These are phyloP conservation scores for Coniosporium uncinatum DNA, from an alignment of 2,329 filamentous ascomycete genomes.

Conservation along the genomic window DNA sequence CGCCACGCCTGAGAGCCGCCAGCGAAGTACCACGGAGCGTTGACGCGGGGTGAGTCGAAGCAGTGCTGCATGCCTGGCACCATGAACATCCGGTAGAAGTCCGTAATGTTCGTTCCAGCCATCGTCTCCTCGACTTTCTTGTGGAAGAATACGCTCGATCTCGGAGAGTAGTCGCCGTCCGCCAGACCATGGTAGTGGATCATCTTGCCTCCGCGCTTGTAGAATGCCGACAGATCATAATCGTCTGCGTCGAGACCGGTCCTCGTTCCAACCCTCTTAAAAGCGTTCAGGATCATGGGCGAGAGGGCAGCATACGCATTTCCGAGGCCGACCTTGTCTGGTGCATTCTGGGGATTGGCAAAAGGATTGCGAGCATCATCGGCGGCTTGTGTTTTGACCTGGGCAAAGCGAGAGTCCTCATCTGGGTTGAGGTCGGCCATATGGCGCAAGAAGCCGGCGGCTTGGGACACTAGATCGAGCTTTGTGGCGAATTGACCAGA, in stretches of 20 bases:
- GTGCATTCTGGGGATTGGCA: neutral
- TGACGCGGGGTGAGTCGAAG: neutral
- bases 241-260: neutral
- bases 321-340: too few relatives aligned
- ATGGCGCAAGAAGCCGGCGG: neutral
- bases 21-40: neutral
- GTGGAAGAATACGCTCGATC: neutral
- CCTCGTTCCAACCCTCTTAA: neutral
- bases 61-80: constrained; percentile 10
- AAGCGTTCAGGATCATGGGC: neutral
- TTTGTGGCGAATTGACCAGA: neutral
- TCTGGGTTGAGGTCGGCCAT: too few relatives aligned
- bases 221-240: neutral
- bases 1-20: neutral
- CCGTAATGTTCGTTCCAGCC: constrained; percentile 3
- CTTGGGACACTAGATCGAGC: neutral
- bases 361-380: neutral
- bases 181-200: constrained; percentile 2
- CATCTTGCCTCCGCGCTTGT: constrained; percentile 1
- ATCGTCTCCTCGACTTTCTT: neutral
- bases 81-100: constrained; percentile 10
- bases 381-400: neutral
- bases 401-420: too few relatives aligned
- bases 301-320: neutral
- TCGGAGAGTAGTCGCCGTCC: neutral